phyloP scores from a whole-genome alignment of 2,329 filamentous ascomycete species.

The Cordyceps fumosorosea region DNA sequence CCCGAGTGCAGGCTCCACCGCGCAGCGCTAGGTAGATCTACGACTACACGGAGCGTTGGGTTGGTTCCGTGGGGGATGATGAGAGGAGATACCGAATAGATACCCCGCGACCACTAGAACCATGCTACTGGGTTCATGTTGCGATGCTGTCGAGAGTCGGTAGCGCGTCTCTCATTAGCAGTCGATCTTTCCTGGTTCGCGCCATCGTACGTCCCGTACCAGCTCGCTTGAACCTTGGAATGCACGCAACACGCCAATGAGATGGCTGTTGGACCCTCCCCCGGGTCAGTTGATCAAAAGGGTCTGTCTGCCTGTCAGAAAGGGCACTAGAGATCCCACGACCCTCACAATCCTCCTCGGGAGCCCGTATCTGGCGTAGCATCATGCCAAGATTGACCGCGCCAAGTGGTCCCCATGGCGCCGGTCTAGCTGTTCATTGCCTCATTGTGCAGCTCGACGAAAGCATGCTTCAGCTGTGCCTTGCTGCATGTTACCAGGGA shows the following conservation, averaged over 20 bases:
- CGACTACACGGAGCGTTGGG: neutral
- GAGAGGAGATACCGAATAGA: neutral
- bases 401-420: constrained; percentile 4
- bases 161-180: no score
- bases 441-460: constrained; percentile 10
- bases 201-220: neutral
- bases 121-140: neutral
- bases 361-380: constrained; percentile 5
- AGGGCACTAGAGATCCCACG: neutral
- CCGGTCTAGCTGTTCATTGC: constrained; percentile 2
- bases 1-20: neutral
- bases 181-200: neutral
- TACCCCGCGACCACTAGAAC: neutral
- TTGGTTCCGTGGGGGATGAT: neutral
- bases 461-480: neutral
- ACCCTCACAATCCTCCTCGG: neutral
- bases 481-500: neutral
- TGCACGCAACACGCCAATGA: neutral
- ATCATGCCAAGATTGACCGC: neutral
- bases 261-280: neutral
- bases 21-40: neutral
- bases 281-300: constrained; percentile 7
- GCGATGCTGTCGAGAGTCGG: neutral
- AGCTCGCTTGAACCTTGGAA: neutral
- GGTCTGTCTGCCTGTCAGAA: neutral